phyloP scores from a whole-genome alignment of 768 basidiomycete genomes.

The Suillus placidus region DNA sequence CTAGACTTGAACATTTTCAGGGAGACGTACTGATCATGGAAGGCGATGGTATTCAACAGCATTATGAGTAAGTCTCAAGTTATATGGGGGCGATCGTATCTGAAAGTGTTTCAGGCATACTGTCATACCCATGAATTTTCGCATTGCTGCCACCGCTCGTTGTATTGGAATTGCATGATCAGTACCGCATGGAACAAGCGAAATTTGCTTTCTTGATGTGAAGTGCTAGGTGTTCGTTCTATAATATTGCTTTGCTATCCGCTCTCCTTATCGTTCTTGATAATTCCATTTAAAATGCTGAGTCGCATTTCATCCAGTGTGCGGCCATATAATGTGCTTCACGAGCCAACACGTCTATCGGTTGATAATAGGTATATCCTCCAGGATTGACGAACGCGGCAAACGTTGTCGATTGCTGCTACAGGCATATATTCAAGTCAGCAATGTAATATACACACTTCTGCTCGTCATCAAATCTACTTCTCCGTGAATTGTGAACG shows the following conservation, averaged over 20 bases:
- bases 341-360: background rate
- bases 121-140: slow-evolving; percentile 72
- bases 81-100: slow-evolving; percentile 11
- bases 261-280: background rate
- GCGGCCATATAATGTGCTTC: background rate
- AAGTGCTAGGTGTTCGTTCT: background rate
- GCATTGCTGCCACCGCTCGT: slow-evolving; percentile 81
- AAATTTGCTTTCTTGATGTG: background rate
- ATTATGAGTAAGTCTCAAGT: slow-evolving; percentile 61
- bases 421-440: background rate
- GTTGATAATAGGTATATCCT: background rate
- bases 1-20: slow-evolving; percentile 37
- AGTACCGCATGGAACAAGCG: background rate
- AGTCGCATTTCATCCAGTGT: background rate
- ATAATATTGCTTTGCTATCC: background rate
- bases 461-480: background rate
- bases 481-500: slow-evolving; percentile 35
- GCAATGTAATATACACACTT: background rate
- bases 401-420: background rate
- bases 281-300: background rate
- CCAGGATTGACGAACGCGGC: background rate
- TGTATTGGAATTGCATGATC: slow-evolving; percentile 47
- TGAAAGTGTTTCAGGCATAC: slow-evolving; percentile 56
- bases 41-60: slow-evolving; percentile 63
- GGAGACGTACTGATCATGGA: slow-evolving; percentile 83